Conservation (phyloP, 1,284 basidiomycete species). For the Trichosporon ovoides region DNA sequence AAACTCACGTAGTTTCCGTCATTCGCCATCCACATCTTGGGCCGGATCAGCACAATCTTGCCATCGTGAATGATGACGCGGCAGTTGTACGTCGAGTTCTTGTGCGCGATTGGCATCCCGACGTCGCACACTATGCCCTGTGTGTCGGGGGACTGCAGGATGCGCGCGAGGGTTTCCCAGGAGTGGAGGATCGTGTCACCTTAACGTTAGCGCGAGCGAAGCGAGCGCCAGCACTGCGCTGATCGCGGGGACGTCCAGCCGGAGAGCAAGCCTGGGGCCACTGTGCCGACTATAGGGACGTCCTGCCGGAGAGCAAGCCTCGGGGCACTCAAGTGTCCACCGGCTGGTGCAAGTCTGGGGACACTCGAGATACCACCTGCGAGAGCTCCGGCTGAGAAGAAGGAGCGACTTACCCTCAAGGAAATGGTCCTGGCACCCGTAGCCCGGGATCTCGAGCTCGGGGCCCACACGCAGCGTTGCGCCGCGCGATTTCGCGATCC, state of each 20-base stretch:
- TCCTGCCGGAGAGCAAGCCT: too few species aligned
- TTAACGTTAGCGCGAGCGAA: too few species aligned
- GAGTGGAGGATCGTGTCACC: slow-evolving; percentile 88
- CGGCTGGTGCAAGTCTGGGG: too few species aligned
- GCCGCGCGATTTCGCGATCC: slow-evolving; percentile 78
- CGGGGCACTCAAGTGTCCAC: slow-evolving; percentile 17
- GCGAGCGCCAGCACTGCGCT: too few species aligned
- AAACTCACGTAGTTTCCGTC: slow-evolving; percentile 78
- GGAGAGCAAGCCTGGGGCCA: too few species aligned
- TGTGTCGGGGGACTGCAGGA: slow-evolving; percentile 70
- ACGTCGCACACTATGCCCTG: slow-evolving; percentile 83
- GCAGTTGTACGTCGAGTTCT: slow-evolving; percentile 97
- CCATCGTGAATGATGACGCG: slow-evolving; percentile 80
- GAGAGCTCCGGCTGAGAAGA: too few species aligned
- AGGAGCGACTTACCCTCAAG: too few species aligned
- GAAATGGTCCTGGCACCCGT: slow-evolving; percentile 89
- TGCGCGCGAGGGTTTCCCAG: slow-evolving; percentile 87
- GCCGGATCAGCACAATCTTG: slow-evolving; percentile 85
- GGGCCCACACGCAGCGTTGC: slow-evolving; percentile 94
- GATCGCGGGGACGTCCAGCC: too few species aligned
- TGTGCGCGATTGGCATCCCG: slow-evolving; percentile 93
- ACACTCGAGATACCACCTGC: too few species aligned
- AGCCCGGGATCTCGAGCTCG: slow-evolving; percentile 95
- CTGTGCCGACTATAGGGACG: too few species aligned
- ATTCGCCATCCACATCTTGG: slow-evolving; percentile 99